Evolutionary conservation across 208 protist genomes (phyloP).

Genomic region (Phytomonas sp.): DNA sequence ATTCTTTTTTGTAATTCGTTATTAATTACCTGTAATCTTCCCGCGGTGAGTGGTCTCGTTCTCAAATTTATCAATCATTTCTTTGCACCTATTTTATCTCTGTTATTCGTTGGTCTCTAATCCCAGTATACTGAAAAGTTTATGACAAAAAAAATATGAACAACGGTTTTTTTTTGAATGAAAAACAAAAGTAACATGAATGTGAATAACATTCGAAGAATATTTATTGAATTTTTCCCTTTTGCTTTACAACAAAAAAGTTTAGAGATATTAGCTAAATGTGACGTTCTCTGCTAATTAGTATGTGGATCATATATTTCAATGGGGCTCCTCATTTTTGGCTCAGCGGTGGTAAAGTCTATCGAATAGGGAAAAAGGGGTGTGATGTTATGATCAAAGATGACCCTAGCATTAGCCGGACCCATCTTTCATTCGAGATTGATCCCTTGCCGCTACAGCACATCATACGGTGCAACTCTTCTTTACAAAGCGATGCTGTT

Average conservation of each 20-base stretch:
- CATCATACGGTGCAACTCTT: neutral
- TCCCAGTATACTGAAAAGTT: neutral
- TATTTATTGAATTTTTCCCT: neutral
- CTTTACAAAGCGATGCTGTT: neutral
- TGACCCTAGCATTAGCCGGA: conserved; percentile 75
- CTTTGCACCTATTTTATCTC: neutral
- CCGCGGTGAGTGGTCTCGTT: neutral
- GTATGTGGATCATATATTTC: conserved; percentile 82
- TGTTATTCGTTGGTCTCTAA: neutral
- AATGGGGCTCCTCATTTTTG: conserved; percentile 43
- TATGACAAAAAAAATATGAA: neutral
- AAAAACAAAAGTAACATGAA: neutral
- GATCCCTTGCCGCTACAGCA: conserved; percentile 9
- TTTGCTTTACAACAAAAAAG: conserved; percentile 3
- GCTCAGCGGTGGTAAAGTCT: conserved; percentile 43
- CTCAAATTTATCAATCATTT: neutral
- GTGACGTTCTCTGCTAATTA: neutral
- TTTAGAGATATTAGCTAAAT: neutral
- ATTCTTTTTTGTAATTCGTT: neutral
- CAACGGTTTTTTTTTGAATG: neutral
- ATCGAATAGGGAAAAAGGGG: conserved; percentile 52
- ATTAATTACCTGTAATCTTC: neutral
- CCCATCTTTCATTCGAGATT: conserved; percentile 49
- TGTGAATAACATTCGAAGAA: neutral
- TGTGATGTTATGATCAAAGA: conserved; percentile 56